Percentiles rank a stretch among this genome's conserved stretches.
phyloP scores from a whole-genome alignment of 164 flowering plant genomes.

The Liquidambar formosana region DNA sequence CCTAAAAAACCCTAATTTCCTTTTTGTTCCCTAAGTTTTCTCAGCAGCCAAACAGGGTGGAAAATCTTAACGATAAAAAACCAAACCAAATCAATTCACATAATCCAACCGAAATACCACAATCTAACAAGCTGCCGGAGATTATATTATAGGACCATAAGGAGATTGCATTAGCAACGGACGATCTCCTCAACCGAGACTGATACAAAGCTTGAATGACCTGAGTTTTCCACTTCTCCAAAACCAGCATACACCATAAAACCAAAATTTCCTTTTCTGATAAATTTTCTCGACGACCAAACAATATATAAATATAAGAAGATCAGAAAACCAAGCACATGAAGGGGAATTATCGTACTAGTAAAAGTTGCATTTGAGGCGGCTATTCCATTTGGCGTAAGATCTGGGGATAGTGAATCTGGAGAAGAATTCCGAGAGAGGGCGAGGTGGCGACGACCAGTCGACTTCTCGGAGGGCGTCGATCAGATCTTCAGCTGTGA shows the following conservation, averaged over 20 bases:
- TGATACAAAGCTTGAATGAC: no score
- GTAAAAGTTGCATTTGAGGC: constrained; percentile 92
- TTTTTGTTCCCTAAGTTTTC: no score
- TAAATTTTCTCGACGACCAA: constrained; percentile 1
- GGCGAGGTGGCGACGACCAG: constrained; percentile 94
- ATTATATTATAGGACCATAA: no score
- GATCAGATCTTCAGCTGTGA: constrained; percentile 72
- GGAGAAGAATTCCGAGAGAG: constrained; percentile 83
- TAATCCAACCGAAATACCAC: no score
- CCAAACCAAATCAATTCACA: no score
- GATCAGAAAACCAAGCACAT: neutral
- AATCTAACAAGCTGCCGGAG: no score
- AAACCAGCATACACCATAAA: neutral
- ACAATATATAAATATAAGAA: neutral
- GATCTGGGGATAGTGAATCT: constrained; percentile 78
- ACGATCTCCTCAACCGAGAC: no score
- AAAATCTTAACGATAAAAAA: no score
- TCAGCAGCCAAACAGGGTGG: no score
- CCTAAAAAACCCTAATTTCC: no score
- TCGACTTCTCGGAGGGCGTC: constrained; percentile 93
- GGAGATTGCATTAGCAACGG: no score
- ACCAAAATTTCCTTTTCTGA: neutral
- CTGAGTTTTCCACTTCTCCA: neutral
- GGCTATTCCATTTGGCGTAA: constrained; percentile 71
- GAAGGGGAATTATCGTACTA: constrained; percentile 44